phyloP scores from a whole-genome alignment of 1,284 basidiomycete species.

The Leccinum pseudoinsigne region DNA sequence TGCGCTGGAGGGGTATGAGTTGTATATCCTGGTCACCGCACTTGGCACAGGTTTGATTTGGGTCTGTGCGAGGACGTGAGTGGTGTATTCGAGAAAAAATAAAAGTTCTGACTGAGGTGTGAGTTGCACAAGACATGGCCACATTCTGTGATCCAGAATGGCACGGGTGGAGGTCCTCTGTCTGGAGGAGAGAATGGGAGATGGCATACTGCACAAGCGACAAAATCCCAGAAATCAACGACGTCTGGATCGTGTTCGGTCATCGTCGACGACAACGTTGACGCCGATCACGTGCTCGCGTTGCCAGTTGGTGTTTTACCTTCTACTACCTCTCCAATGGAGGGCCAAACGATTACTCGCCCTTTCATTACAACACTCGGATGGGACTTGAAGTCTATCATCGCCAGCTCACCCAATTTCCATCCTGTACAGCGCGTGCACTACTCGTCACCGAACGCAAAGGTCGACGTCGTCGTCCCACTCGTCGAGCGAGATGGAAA shows the following conservation, averaged over 20 bases:
- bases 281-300: slow-evolving; percentile 19
- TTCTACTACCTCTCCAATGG: neutral
- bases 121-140: slow-evolving; percentile 80
- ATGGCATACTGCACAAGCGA: slow-evolving; percentile 66
- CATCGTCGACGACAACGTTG: slow-evolving; percentile 30
- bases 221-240: slow-evolving; percentile 75
- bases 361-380: slow-evolving; percentile 44
- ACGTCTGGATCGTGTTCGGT: slow-evolving; percentile 41
- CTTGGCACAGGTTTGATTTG: slow-evolving; percentile 67
- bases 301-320: neutral
- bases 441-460: slow-evolving; percentile 28
- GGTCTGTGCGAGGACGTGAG: slow-evolving; percentile 40
- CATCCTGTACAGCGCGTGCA: slow-evolving; percentile 39
- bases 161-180: slow-evolving; percentile 51
- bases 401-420: slow-evolving; percentile 35
- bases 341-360: slow-evolving; percentile 9
- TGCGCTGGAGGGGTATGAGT: slow-evolving; percentile 66
- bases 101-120: slow-evolving; percentile 64
- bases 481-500: slow-evolving; percentile 49
- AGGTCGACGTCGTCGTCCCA: slow-evolving; percentile 37
- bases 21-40: slow-evolving; percentile 66
- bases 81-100: too few species aligned
- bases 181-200: slow-evolving; percentile 54
- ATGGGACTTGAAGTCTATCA: slow-evolving; percentile 51
- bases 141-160: slow-evolving; percentile 85